A percentile compares a stretch with the other conserved stretches of the same genome.
These are phyloP conservation scores for Cucumis cinereus DNA, from an alignment of 306 rosid genomes.

Conservation along the genomic window DNA sequence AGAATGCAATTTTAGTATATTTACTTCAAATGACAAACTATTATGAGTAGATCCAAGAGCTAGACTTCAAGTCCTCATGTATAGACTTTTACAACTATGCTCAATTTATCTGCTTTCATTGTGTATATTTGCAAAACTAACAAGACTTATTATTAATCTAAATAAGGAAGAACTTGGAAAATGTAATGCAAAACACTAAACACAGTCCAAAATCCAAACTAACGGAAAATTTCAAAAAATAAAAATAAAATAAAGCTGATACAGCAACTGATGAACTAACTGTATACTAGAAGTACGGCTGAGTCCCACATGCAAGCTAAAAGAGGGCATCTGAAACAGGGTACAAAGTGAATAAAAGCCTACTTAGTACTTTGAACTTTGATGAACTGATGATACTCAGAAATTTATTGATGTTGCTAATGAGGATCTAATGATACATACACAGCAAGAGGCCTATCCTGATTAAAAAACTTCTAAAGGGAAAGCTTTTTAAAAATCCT, in stretches of 20 bases:
- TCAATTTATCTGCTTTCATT: not conserved
- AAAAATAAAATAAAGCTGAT: not conserved
- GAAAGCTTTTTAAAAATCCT: not conserved
- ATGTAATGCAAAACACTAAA: not conserved
- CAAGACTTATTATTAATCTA: not conserved
- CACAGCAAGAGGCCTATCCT: not conserved
- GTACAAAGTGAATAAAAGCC: not conserved
- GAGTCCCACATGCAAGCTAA: not conserved
- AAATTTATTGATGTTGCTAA: not conserved
- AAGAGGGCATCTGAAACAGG: not conserved
- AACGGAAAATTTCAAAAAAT: not conserved
- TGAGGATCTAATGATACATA: not conserved
- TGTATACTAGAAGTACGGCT: not conserved
- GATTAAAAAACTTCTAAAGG: not conserved
- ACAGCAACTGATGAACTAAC: not conserved
- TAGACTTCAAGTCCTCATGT: not conserved
- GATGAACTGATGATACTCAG: not conserved
- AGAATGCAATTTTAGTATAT: not conserved
- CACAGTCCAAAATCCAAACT: not conserved
- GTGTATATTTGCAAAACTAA: not conserved
- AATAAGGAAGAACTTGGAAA: not conserved
- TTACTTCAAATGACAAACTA: not conserved
- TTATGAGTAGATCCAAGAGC: not conserved
- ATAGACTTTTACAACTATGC: not conserved
- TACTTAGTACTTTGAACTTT: not conserved